Base-by-base conservation (phyloP, 2,329 filamentous ascomycete species). In the Arthrobotrys iridis region DNA sequence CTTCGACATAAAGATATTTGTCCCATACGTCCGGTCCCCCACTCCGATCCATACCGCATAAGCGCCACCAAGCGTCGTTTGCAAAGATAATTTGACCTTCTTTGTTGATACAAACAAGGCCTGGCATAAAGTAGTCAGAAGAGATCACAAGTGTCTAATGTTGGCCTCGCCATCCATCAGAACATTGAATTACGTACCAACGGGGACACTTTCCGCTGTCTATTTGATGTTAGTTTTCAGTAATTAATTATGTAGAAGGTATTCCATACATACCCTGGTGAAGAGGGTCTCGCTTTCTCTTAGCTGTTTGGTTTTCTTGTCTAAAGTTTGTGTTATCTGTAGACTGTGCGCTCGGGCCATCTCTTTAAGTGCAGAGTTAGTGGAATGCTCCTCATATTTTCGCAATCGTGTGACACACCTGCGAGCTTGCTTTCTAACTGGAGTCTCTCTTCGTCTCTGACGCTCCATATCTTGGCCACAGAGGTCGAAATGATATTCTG, bases 171-270 rank as follows among this genome's bases (percentile, higher is more conserved):
- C 37, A 7, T 26, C 13, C 37, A 7, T 26, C 2, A 33, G 10
- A n/a, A 2, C 10, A 55, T 15, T 24, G 10, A 13, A 46, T 46
- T 4, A 22, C 67, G 3, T 64, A 73, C 92, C 92, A 0, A 93
- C 91, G 0, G 92, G 92, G 0, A 91, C 90, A 77, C 93, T 92
- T 80, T 93, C 91, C 2, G 92, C 91, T 90, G 94, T 93, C 57
- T 91, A 86, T n/a, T 0, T 11, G 30, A 43, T 18, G 35, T 41
- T 13, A 24, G 40, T 50, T 3, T 43, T 62, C 2, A n/a, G n/a
- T n/a, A 20, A 33, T 3, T 18, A 18, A 2, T 0, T 15, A 40
- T 20, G n/a, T 6, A 11, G 22, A 8, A 1, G 11, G n/a, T 18
- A 18, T 18, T 15, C 3, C n/a, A n/a, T n/a, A 11, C 59, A 45